Evolutionary conservation across 495 filamentous ascomycete species (phyloP), one percentile per base, ranked within the genome.

Genomic region (Lindgomyces ingoldianus): DNA sequence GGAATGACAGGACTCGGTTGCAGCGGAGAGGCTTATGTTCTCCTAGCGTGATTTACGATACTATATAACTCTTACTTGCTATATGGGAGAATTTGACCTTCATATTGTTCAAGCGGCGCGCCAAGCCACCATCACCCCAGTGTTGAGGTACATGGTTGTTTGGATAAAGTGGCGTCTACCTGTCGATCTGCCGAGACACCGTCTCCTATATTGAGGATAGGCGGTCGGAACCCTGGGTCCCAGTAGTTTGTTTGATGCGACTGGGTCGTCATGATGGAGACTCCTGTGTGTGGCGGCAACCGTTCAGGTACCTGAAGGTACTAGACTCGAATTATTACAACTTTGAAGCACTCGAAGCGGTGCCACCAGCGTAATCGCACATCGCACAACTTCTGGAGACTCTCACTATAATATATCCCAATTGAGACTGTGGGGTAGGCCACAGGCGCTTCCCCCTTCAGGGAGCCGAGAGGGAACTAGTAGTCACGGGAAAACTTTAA

Each of bases 401-500:
- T n/a, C n/a, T n/a, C n/a, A n/a, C n/a, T n/a, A n/a, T n/a, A n/a
- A n/a, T n/a, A n/a, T n/a, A n/a, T n/a, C n/a, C n/a, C 44, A 18
- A 18, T 24, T n/a, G 44, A n/a, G 39, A 27, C 52, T 36, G 49
- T 18, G 48, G 48, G 8, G 19, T 18, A 9, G n/a, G 33, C 44
- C 2, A 39, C 42, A 22, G 46, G 55, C 36, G n/a, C 50, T 21
- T 67, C 48, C 25, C 58, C 59, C n/a, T 14, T 45, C 21, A 33
- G 12, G 44, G 65, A 33, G 9, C 0, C 12, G 58, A 52, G 24
- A 24, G 19, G 33, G 58, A 39, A n/a, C 56, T 24, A 57, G 44
- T 18, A 27, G 58, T 69, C 66, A 69, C 60, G 61, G 55, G 66
- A 64, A 58, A 64, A 70, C 67, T 65, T 48, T 70, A 70, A 65